phyloP scores from a whole-genome alignment of 768 basidiomycete genomes.

The Suillus variegatus region DNA sequence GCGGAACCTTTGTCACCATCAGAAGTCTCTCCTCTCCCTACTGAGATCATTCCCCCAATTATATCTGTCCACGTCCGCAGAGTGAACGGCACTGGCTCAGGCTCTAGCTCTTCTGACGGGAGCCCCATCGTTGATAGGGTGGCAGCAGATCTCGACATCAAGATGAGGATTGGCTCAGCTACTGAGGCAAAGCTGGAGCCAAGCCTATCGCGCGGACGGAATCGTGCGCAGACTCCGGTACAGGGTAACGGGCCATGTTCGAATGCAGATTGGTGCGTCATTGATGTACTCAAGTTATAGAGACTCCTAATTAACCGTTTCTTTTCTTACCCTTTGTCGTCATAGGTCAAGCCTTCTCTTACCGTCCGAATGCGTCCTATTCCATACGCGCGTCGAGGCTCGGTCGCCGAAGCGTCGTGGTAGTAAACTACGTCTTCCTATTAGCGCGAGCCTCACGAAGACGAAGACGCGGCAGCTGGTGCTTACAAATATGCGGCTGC shows the following conservation, averaged over 20 bases:
- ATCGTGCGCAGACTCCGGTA: constrained; percentile 54
- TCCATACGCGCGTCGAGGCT: constrained; percentile 54
- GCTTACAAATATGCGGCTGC: constrained; percentile 54
- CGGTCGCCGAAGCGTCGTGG: constrained; percentile 56
- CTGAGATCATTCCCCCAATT: not conserved
- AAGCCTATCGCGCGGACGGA: constrained; percentile 49
- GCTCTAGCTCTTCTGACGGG: constrained; percentile 51
- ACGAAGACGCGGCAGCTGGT: constrained; percentile 56
- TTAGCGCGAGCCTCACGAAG: constrained; percentile 46
- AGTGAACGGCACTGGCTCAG: constrained; percentile 32
- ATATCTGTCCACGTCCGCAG: not conserved
- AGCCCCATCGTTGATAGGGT: constrained; percentile 40
- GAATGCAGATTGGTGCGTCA: constrained; percentile 48
- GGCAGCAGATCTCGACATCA: not conserved
- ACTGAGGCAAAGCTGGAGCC: constrained; percentile 21
- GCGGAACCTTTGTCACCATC: constrained; percentile 7
- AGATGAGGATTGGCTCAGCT: not conserved
- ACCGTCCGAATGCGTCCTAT: constrained; percentile 50
- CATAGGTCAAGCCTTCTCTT: constrained; percentile 40
- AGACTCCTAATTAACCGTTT: not conserved
- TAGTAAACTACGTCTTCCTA: constrained; percentile 52
- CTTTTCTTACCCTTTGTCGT: not conserved
- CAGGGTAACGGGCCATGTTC: constrained; percentile 43
- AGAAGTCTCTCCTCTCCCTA: not conserved
- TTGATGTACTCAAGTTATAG: not conserved